Evolutionary conservation across 106 monocot species (phyloP), one percentile per base, ranked within the genome.

Genomic region (Acanthochlamys bracteata): DNA sequence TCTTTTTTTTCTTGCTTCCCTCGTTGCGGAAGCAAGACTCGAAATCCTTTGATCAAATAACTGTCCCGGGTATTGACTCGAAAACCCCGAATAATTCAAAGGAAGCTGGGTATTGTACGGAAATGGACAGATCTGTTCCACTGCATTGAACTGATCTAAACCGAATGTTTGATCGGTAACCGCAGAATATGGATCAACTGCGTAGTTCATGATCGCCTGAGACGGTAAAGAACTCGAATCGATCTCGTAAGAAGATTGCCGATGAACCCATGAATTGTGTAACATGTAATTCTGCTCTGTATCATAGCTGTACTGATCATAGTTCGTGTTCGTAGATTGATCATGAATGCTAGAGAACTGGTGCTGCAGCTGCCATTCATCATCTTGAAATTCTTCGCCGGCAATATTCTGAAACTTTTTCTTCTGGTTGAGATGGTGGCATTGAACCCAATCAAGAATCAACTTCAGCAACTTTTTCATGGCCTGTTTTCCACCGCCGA

Each of bases 361-460:
- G 63, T 14, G 57, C 17, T 21, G 57, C 20, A 24, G 57, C 57
- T 57, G 57, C 57, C 25, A 46, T 10, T 51, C 51, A 51, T 51
- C 17, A 15, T 15, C 17, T 51, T 51, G 17, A 13, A 15, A 19
- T 4, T 51, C 51, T 51, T 19, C 51, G 2, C 51, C 51, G 17
- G 3, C 8, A 4, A 39, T n/a, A 0, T 40, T 17, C 6, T 20
- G 39, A 19, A 21, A 69, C 2, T 47, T 66, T 15, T 79, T 69
- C 62, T 70, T 78, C 55, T 78, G 79, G 52, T 85, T 75, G 24
- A 98, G 76, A 56, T 98, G 96, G 74, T 91, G 46, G 76, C 79
- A 81, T 70, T 98, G 96, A 3, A 98, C 91, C 96, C 91, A 98
- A 11, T 85, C 13, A 4, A 98, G 81, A 17, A 98, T 92, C 24